Percentiles rank a stretch among this genome's conserved stretches.
phyloP scores from a whole-genome alignment of 345 rosid species.

The Mallotus nudiflorus region DNA sequence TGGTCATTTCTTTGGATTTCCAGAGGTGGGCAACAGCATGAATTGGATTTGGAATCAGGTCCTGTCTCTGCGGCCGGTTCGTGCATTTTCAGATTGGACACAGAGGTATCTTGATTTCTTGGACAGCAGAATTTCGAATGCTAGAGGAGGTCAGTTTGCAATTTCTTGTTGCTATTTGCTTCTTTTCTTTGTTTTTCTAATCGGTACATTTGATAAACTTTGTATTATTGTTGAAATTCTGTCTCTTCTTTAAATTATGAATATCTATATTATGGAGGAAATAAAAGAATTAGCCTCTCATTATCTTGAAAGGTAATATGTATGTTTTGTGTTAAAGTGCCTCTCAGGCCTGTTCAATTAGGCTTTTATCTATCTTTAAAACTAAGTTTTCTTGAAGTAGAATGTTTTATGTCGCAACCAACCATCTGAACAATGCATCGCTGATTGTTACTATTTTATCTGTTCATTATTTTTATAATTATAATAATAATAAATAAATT shows the following conservation, averaged over 20 bases:
- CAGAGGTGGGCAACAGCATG: conserved; percentile 25
- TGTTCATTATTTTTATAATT: too few relatives aligned
- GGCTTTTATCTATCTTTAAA: too few relatives aligned
- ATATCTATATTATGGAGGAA: too few relatives aligned
- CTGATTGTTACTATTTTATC: too few relatives aligned
- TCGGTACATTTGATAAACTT: not conserved
- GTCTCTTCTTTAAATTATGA: not conserved
- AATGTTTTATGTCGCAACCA: too few relatives aligned
- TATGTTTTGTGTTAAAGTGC: too few relatives aligned
- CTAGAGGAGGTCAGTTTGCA: conserved; percentile 30
- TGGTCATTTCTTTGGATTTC: conserved; percentile 12
- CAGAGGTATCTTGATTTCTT: conserved; percentile 17
- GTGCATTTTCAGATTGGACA: conserved; percentile 39
- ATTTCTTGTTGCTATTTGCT: conserved; percentile 10
- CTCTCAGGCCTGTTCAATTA: too few relatives aligned
- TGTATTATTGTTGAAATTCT: not conserved
- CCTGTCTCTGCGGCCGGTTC: conserved; percentile 34
- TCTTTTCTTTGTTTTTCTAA: conserved; percentile 8
- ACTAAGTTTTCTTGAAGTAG: too few relatives aligned
- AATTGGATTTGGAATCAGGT: conserved; percentile 35
- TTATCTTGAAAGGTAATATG: too few relatives aligned
- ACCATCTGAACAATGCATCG: too few relatives aligned
- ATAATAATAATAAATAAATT: too few relatives aligned
- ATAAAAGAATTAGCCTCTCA: not conserved
- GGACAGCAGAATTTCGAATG: conserved; percentile 16